Conservation (phyloP, 2,329 filamentous ascomycete species). For the Metarhizium robertsii region DNA sequence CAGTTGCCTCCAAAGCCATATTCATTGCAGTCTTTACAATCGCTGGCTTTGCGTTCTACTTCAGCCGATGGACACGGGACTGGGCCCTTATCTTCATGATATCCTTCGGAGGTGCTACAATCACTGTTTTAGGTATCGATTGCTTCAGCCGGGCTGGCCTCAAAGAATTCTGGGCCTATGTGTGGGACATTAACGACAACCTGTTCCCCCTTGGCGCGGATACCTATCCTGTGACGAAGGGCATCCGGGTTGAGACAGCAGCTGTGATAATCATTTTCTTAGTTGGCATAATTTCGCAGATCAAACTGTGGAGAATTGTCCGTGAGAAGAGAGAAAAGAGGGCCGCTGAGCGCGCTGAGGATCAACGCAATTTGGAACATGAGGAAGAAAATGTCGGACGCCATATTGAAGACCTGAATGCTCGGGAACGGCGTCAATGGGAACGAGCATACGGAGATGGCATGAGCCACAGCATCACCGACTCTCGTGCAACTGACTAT, state of each 20-base stretch:
- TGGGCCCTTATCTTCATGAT: constrained; percentile 70
- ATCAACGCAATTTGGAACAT: constrained; percentile 43
- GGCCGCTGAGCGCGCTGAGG: constrained; percentile 39
- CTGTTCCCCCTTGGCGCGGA: constrained; percentile 68
- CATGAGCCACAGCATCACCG: constrained; percentile 22
- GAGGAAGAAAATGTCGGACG: constrained; percentile 65
- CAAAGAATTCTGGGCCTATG: constrained; percentile 93
- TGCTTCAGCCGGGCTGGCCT: constrained; percentile 83
- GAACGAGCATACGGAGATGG: constrained; percentile 67
- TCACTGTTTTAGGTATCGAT: constrained; percentile 74
- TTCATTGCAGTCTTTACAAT: constrained; percentile 68
- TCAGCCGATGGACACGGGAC: constrained; percentile 66
- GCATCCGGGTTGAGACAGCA: constrained; percentile 78
- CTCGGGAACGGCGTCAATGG: constrained; percentile 59
- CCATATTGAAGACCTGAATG: constrained; percentile 52
- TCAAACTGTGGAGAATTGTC: constrained; percentile 78
- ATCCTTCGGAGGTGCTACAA: constrained; percentile 74
- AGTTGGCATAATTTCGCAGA: constrained; percentile 72
- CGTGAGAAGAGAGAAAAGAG: constrained; percentile 49
- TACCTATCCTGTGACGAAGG: constrained; percentile 78
- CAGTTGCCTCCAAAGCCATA: constrained; percentile 53
- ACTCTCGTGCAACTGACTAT: constrained; percentile 40
- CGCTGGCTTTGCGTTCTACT: constrained; percentile 63
- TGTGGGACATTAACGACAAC: constrained; percentile 74
- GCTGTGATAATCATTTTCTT: constrained; percentile 65